These are phyloP conservation scores for Setaria viridis DNA, from an alignment of 202 grass and related monocot genomes.

Conservation along the genomic window DNA sequence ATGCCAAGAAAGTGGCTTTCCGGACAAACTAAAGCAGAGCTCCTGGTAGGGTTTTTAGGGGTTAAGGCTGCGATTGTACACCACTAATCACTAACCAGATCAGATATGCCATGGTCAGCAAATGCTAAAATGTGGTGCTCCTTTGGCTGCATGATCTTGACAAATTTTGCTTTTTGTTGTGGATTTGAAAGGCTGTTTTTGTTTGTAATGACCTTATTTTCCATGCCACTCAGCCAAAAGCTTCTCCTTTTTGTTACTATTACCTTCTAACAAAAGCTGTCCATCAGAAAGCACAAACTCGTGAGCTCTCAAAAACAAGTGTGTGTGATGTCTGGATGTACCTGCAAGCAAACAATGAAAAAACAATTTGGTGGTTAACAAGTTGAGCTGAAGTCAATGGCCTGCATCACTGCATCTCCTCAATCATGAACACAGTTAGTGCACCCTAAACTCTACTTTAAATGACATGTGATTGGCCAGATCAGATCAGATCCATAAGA, in stretches of 20 bases:
- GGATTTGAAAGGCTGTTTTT: constrained; percentile 50
- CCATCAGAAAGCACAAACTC: constrained; percentile 26
- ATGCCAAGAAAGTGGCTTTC: constrained; percentile 93
- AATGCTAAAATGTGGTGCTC: constrained; percentile 25
- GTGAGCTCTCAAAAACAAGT: constrained; percentile 26
- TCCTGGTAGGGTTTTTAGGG: constrained; percentile 58
- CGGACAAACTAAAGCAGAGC: constrained; percentile 37
- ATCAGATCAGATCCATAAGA: neutral
- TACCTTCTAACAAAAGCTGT: constrained; percentile 40
- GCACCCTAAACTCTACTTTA: neutral
- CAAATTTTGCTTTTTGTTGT: constrained; percentile 29
- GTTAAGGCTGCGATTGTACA: constrained; percentile 65
- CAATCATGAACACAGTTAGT: constrained; percentile 35
- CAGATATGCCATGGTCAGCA: constrained; percentile 42
- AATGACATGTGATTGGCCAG: constrained; percentile 19
- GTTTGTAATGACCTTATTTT: constrained; percentile 47
- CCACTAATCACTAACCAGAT: constrained; percentile 72
- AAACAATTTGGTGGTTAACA: constrained; percentile 13
- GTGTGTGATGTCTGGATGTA: constrained; percentile 34
- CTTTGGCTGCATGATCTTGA: constrained; percentile 52
- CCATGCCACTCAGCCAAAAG: constrained; percentile 38
- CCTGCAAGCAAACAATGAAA: neutral
- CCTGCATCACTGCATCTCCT: constrained; percentile 29
- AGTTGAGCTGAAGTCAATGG: constrained; percentile 38
- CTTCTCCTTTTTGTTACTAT: constrained; percentile 39